Evolutionary conservation across 164 flowering plant genomes (phyloP), one percentile per base, ranked within the genome.

Genomic region (Chimonanthus salicifolius): DNA sequence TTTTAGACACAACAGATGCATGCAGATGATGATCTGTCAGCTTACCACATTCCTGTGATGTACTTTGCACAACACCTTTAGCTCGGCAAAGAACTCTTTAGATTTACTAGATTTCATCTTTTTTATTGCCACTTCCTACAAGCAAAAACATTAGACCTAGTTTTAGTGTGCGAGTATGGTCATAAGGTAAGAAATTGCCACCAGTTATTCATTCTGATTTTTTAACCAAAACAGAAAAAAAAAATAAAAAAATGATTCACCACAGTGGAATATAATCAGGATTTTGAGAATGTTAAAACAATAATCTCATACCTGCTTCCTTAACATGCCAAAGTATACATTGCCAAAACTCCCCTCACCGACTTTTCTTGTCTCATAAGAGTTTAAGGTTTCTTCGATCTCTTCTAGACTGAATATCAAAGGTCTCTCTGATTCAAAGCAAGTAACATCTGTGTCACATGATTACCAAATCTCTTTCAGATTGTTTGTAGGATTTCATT

Each of bases 21-120:
- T 33, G 33, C 0, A 33, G 33, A 33, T 33, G 33, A 33, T 33
- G 33, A 33, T 33, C 0, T 33, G 33, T 33, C 33, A 33, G 21
- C 89, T 74, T 80, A 89, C 94, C 86, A 88, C 89, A 82, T 87
- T 89, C 18, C 80, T 88, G 77, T 86, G 91, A 80, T 89, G 90
- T 67, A 87, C 81, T 82, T 82, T 88, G 87, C 89, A 83, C 66
- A 89, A 78, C 78, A 87, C 89, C 75, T 88, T 89, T 46, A 89
- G 82, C 81, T 89, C 91, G 50, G 91, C 91, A 64, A 87, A 83
- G 80, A 88, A 89, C 77, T 89, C 91, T 76, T 87, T 88, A 63
- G 89, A 82, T 66, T 87, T 85, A 76, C 76, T 88, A 10, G 94
- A 85, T 65, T 79, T 87, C 94, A 89, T 89, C 80, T 83, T 87